Base-by-base conservation (phyloP, 2,329 filamentous ascomycete genomes). In the Onygenales sp. region DNA sequence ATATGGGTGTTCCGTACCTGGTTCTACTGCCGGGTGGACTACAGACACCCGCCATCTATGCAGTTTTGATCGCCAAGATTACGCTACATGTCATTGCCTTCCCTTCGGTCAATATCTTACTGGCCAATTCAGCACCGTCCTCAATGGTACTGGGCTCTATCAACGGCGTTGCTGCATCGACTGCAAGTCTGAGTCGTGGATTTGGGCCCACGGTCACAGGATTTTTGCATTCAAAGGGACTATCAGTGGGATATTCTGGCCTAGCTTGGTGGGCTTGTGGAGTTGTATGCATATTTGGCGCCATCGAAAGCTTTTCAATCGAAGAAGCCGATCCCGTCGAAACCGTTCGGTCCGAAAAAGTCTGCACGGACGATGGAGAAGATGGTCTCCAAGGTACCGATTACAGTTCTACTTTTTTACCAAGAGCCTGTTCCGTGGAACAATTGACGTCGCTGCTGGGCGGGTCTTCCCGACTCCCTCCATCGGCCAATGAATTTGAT, bases 191-290 rank as follows among this genome's bases (percentile, higher is more conserved):
- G 45, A 91, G 86, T 67, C 82, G 93, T 52, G 90, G 90, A 0
- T 85, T 96, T 57, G 92, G 92, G 0, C 93, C 93, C 2, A 91
- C 89, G 0, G 74, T 96, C 2, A 94, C 91, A 2, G 93, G 93
- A 1, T 75, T 90, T 32, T 78, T 97, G 27, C 94, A 95, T 70
- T 82, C 89, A 4, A 75, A 85, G 51, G 93, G 93, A 50, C 79
- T 94, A 38, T 79, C 83, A 59, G 79, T 84, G 6, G 90, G 91
- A 38, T 92, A 89, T 66, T 92, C 90, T 4, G 90, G 90, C 17
- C 77, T 96, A 36, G 86, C 90, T 0, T 98, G 93, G 92, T 98
- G 93, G 93, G 84, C 84, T 57, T 91, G 86, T 59, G 89, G 86
- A 7, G 63, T 86, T 3, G 82, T 96, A 35, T 88, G 89, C 36